Evolutionary conservation across 345 rosid genomes (phyloP), one percentile per base, ranked within the genome.

Genomic region (Lagerstroemia speciosa): DNA sequence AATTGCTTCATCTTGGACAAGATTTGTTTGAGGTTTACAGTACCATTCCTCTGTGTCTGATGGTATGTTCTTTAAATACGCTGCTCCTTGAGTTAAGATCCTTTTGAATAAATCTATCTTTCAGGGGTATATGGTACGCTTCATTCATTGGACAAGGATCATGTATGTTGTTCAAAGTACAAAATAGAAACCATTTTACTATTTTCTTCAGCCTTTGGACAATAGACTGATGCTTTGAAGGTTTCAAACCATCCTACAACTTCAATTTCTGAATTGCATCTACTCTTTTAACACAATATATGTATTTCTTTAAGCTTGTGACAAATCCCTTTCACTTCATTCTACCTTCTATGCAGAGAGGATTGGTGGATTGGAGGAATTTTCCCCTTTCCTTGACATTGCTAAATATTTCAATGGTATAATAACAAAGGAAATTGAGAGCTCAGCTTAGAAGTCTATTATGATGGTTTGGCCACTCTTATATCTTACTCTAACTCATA

Each of bases 171-270:
- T 77, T 88, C 98, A 64, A 73, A 78, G 52, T 82, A 89, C 76
- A 85, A 88, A 75, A 29, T 82, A 68, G 89, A 90, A 71, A 79
- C 93, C 40, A 83, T 76, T 91, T 76, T 90, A 81, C 73, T 92
- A 90, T 76, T 74, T 90, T 68, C 98, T 92, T 80, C 95, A 84
- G 77, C 95, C 98, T 50, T 93, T 95, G 72, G 87, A 83, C 26
- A 79, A 82, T 74, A 95, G 98, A 66, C 92, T 89, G 14, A 87
- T 93, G 97, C 88, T 93, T 83, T 89, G 90, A 62, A 87, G 93
- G 93, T 97, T 90, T 75, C 77, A 67, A 73, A 37, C 4, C 41
- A 24, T 63, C 62, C 71, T 57, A n/a, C 78, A 33, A 24, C 58
- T 43, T 64, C 52, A 30, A 32, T 29, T 64, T 22, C 50, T 10